Evolutionary conservation across 208 protist genomes (phyloP).

Genomic region (Trypanosoma rangeli): DNA sequence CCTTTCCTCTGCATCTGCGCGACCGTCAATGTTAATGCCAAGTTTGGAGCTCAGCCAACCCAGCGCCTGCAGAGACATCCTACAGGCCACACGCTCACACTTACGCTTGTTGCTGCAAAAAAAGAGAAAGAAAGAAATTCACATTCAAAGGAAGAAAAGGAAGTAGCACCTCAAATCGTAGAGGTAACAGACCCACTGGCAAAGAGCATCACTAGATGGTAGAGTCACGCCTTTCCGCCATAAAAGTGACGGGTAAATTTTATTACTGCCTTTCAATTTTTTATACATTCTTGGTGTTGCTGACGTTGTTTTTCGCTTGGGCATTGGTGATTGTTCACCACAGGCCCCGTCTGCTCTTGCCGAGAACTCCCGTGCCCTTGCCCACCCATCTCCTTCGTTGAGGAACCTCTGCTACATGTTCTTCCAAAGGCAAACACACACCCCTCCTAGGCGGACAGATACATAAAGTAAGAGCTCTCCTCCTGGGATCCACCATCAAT

Average conservation of each 20-base stretch:
- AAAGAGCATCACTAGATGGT: too few relatives aligned
- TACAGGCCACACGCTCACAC: background rate
- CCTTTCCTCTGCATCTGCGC: slow-evolving; percentile 13
- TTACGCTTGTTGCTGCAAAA: background rate
- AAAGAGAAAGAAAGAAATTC: slow-evolving; percentile 14
- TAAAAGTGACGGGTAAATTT: background rate
- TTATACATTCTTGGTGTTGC: background rate
- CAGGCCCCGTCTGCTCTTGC: background rate
- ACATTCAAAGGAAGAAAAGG: slow-evolving; percentile 7
- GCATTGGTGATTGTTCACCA: background rate
- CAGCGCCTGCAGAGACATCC: slow-evolving; percentile 71
- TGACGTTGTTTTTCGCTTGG: background rate
- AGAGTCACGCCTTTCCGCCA: too few relatives aligned
- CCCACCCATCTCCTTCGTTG: too few relatives aligned
- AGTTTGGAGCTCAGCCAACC: slow-evolving; percentile 80
- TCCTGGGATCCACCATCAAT: too few relatives aligned
- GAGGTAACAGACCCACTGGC: too few relatives aligned
- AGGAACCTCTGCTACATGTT: too few relatives aligned
- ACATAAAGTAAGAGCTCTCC: too few relatives aligned
- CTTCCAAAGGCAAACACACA: too few relatives aligned
- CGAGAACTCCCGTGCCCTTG: too few relatives aligned
- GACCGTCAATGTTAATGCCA: slow-evolving; percentile 70
- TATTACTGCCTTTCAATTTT: background rate
- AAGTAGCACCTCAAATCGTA: background rate
- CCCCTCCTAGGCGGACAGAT: too few relatives aligned